phyloP scores from a whole-genome alignment of 2,329 filamentous ascomycete genomes.

The Chaetomiaceae sp. region DNA sequence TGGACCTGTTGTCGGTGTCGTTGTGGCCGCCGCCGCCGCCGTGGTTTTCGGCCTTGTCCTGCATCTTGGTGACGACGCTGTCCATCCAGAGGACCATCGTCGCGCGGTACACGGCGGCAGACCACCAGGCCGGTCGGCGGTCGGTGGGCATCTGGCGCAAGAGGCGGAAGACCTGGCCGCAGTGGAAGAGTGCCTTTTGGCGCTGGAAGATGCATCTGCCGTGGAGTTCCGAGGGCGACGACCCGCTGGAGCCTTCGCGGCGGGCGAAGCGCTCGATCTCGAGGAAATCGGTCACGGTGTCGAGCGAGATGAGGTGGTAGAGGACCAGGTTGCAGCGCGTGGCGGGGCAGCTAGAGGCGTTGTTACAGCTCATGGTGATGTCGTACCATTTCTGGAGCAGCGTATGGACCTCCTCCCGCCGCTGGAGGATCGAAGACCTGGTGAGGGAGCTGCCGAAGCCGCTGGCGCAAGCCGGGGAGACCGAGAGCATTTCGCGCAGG shows the following conservation, averaged over 20 bases:
- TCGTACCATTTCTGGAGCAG: constrained; percentile 64
- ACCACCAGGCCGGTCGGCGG: constrained; percentile 65
- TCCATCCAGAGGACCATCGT: constrained; percentile 60
- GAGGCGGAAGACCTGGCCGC: constrained; percentile 61
- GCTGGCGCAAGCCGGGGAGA: constrained; percentile 49
- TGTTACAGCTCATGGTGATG: constrained; percentile 53
- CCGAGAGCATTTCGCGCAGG: constrained; percentile 60
- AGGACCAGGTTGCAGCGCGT: constrained; percentile 63
- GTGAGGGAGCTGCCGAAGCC: constrained; percentile 50
- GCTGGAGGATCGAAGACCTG: constrained; percentile 54
- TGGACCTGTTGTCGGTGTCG: background rate
- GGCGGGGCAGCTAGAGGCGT: constrained; percentile 51
- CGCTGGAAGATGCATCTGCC: constrained; percentile 60
- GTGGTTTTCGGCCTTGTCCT: constrained; percentile 31
- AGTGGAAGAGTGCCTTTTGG: constrained; percentile 62
- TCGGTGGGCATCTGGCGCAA: constrained; percentile 56
- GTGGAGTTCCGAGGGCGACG: constrained; percentile 52
- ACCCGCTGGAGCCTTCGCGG: constrained; percentile 53
- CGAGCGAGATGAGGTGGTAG: constrained; percentile 67
- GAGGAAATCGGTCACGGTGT: constrained; percentile 62
- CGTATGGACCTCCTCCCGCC: constrained; percentile 60
- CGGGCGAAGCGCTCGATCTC: constrained; percentile 64
- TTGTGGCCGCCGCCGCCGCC: background rate
- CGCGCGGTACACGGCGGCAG: constrained; percentile 65
- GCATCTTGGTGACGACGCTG: constrained; percentile 51